These are phyloP conservation scores for Melastoma candidum DNA, from an alignment of 441 rosid genomes.

Conservation along the genomic window DNA sequence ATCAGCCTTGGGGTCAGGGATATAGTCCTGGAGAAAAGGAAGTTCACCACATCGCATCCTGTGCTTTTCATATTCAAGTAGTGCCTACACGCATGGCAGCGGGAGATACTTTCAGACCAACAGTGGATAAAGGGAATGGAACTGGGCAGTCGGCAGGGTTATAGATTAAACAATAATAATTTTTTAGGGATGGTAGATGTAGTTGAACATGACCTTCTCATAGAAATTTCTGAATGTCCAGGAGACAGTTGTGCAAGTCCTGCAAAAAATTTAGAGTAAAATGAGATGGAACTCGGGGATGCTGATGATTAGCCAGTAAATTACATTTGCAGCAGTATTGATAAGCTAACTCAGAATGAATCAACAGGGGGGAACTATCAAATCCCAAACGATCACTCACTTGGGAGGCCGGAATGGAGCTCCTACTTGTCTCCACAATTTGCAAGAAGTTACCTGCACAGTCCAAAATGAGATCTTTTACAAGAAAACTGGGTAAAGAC, in stretches of 20 bases:
- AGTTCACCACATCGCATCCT: constrained; percentile 41
- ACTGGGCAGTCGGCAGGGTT: constrained; percentile 3
- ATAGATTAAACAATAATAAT: background rate
- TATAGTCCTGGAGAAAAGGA: constrained; percentile 30
- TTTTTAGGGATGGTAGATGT: background rate
- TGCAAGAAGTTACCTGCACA: constrained; percentile 57
- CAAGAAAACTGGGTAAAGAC: too few species aligned
- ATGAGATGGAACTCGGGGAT: background rate
- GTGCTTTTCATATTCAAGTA: constrained; percentile 56
- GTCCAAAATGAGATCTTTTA: constrained; percentile 6
- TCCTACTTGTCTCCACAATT: constrained; percentile 72
- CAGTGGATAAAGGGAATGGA: background rate
- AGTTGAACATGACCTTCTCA: constrained; percentile 43
- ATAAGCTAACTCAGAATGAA: constrained; percentile 1
- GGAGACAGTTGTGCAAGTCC: constrained; percentile 73
- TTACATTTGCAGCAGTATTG: too few species aligned
- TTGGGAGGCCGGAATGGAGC: constrained; percentile 69
- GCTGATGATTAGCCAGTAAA: too few species aligned
- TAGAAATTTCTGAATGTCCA: constrained; percentile 70
- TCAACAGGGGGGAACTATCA: background rate
- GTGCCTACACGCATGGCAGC: constrained; percentile 27
- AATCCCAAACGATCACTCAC: constrained; percentile 24
- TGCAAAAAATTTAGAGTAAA: constrained; percentile 15
- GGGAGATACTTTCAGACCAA: background rate
- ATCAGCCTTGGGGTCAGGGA: constrained; percentile 31